Evolutionary conservation across 2,329 filamentous ascomycete species (phyloP).

Genomic region (Clarireedia homoeocarpa): DNA sequence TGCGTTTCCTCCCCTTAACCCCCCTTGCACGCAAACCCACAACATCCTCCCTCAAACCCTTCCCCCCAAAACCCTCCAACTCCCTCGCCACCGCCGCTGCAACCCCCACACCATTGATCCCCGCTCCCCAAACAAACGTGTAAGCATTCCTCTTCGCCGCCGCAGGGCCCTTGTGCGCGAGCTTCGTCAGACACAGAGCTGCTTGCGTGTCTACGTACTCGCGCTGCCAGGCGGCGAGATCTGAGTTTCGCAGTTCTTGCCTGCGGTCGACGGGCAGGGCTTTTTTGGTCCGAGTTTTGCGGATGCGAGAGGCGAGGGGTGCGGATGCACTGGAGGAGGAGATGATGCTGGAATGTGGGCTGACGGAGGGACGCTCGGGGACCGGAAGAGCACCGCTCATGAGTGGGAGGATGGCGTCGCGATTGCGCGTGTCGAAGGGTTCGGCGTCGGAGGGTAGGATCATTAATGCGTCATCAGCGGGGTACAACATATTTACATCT

Average conservation of each 20-base stretch:
- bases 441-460: conserved; percentile 25
- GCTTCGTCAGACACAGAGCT: conserved; percentile 36
- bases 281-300: conserved; percentile 30
- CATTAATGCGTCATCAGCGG: conserved; percentile 30
- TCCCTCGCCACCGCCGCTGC: conserved; percentile 34
- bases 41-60: background rate
- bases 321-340: conserved; percentile 33
- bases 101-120: conserved; percentile 45
- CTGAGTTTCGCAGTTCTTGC: conserved; percentile 46
- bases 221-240: conserved; percentile 48
- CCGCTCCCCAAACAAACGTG: conserved; percentile 50
- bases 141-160: conserved; percentile 56
- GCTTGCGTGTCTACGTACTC: conserved; percentile 56
- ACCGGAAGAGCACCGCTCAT: conserved; percentile 23
- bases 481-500: conserved; percentile 22
- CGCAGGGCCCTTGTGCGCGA: conserved; percentile 32
- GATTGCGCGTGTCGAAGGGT: conserved; percentile 14
- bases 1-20: no score
- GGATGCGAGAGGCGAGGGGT: conserved; percentile 27
- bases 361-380: conserved; percentile 17
- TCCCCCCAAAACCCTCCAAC: conserved; percentile 24
- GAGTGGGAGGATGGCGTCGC: background rate
- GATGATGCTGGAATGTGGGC: conserved; percentile 25
- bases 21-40: no score
- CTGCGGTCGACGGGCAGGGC: conserved; percentile 39